These are phyloP conservation scores for Hypsizygus marmoreus DNA, from an alignment of 768 basidiomycete species.

Conservation along the genomic window DNA sequence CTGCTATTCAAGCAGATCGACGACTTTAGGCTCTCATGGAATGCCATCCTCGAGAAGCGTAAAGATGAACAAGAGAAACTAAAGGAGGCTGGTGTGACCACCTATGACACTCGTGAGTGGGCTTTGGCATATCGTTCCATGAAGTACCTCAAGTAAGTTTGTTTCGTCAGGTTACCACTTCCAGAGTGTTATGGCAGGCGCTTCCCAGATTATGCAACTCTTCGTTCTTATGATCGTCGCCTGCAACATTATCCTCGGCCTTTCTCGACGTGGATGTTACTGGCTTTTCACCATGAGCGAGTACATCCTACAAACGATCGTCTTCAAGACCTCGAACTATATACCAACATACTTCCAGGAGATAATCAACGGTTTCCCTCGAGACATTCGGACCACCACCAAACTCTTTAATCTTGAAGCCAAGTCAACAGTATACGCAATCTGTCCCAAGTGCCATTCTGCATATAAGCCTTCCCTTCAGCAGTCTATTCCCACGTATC, in stretches of 20 bases:
- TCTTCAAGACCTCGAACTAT: not conserved
- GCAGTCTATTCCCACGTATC: conserved; percentile 5
- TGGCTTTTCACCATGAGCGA: conserved; percentile 16
- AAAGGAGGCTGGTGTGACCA: no score
- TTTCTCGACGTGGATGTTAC: conserved; percentile 12
- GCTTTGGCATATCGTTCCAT: no score
- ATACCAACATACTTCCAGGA: conserved; percentile 2
- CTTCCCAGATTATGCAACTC: no score
- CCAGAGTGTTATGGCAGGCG: no score
- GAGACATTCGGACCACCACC: conserved; percentile 10
- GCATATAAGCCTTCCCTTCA: conserved; percentile 9
- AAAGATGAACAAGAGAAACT: no score
- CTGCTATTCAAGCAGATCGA: no score
- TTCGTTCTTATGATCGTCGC: conserved; percentile 11
- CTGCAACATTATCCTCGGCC: conserved; percentile 9
- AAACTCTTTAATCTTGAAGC: conserved; percentile 15
- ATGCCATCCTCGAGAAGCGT: no score
- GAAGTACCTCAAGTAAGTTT: no score
- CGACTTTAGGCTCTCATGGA: no score
- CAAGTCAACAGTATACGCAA: conserved; percentile 17
- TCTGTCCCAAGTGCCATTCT: conserved; percentile 19
- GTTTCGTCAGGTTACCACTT: no score
- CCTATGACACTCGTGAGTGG: no score
- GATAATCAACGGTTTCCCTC: conserved; percentile 5
- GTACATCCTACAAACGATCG: conserved; percentile 7